Percentiles rank a stretch among this genome's conserved stretches.
Conservation (phyloP, 2,329 filamentous ascomycete species). For the Pseudocercospora crystallina region DNA sequence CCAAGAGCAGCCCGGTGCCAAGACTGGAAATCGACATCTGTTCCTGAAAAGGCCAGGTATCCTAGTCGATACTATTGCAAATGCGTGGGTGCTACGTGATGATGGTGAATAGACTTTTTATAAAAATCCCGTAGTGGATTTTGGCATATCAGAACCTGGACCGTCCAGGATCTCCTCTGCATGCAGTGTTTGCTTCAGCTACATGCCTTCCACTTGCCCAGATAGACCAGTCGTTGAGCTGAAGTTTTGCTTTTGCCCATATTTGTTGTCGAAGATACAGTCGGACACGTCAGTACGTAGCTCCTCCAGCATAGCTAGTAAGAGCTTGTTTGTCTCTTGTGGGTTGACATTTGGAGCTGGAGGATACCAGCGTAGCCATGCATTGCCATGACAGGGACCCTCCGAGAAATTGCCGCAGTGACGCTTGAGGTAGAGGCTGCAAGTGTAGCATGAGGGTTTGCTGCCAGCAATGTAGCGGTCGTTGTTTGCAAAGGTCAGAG, state of each 20-base stretch:
- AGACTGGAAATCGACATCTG: not conserved
- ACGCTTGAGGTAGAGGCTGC: slow-evolving; percentile 1
- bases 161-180: no score
- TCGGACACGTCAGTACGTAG: not conserved
- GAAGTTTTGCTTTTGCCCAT: not conserved
- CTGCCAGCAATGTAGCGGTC: slow-evolving; percentile 9
- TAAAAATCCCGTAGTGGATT: no score
- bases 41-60: not conserved
- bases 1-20: not conserved
- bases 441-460: slow-evolving; percentile 13
- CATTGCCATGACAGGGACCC: slow-evolving; percentile 2
- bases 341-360: not conserved
- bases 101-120: not conserved
- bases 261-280: not conserved
- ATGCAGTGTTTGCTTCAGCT: not conserved
- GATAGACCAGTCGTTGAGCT: slow-evolving; percentile 1
- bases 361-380: slow-evolving; percentile 8
- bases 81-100: not conserved
- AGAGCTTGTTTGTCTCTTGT: no score
- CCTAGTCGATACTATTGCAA: not conserved
- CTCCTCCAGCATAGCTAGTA: not conserved
- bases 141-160: no score
- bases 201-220: not conserved
- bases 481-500: slow-evolving; percentile 1
- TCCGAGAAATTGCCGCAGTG: slow-evolving; percentile 1